A percentile compares a stretch with the other conserved stretches of the same genome.
These are phyloP conservation scores for Cyclotella distinguenda DNA, from an alignment of 108 stramenopile species.

Conservation along the genomic window DNA sequence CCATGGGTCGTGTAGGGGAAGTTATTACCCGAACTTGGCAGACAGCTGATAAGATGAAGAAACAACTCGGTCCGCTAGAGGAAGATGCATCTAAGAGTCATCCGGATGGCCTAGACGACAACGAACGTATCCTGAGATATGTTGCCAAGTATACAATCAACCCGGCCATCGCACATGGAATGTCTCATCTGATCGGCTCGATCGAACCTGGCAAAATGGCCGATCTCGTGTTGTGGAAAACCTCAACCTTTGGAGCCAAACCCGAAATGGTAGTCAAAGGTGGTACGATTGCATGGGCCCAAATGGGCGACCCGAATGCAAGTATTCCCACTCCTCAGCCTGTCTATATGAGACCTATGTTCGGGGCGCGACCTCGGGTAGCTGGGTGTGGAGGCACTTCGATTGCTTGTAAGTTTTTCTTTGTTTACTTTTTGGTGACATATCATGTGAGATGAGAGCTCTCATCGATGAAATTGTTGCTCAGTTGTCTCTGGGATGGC, in stretches of 20 bases:
- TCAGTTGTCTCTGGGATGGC: conserved; percentile 84
- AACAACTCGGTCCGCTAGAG: conserved; percentile 85
- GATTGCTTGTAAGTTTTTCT: conserved; percentile 52
- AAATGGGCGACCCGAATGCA: conserved; percentile 99
- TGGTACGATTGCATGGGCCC: conserved; percentile 90
- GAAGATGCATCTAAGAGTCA: conserved; percentile 65
- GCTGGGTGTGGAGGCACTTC: conserved; percentile 53
- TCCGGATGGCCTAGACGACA: conserved; percentile 74
- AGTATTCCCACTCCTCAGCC: conserved; percentile 97
- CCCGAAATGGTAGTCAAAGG: conserved; percentile 98
- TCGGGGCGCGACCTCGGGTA: conserved; percentile 66
- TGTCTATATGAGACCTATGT: conserved; percentile 97
- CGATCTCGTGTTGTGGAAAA: conserved; percentile 95
- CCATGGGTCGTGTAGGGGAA: conserved; percentile 98
- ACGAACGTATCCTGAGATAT: conserved; percentile 91
- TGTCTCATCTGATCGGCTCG: conserved; percentile 89
- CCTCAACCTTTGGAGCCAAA: conserved; percentile 93
- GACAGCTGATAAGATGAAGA: conserved; percentile 98
- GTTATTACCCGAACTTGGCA: conserved; percentile 98
- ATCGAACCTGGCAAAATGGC: conserved; percentile 94
- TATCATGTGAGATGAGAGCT: neutral
- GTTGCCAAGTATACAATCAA: conserved; percentile 99
- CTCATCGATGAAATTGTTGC: neutral
- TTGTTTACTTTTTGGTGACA: neutral
- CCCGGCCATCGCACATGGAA: conserved; percentile 96